Conservation (phyloP, 129 eudicot genomes). For the Sambucus nigra region DNA sequence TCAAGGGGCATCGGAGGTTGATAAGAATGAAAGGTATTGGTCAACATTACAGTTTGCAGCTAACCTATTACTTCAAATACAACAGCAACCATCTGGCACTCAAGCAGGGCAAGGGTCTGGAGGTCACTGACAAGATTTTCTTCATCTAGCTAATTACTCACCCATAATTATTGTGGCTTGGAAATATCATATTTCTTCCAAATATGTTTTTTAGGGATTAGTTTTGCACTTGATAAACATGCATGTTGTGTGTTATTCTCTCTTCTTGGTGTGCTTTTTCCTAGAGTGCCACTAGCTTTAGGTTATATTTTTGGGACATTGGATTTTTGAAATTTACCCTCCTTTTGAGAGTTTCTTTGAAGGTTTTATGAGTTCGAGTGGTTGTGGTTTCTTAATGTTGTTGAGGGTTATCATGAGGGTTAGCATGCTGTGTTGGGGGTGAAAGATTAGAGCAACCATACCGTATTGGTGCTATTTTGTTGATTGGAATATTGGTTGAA, state of each 20-base stretch:
- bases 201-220: constrained; percentile 4
- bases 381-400: not conserved
- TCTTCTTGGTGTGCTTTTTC: constrained; percentile 10
- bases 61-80: constrained; percentile 64
- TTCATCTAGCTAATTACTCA: constrained; percentile 42
- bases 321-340: not conserved
- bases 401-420: no score
- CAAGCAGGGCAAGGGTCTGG: constrained; percentile 62
- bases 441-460: no score
- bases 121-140: constrained; percentile 30
- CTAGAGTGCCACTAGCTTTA: constrained; percentile 2
- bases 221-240: constrained; percentile 9
- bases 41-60: constrained; percentile 87
- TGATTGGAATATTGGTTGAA: no score
- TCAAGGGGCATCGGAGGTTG: constrained; percentile 44
- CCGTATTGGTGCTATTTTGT: no score
- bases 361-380: not conserved
- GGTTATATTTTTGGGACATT: not conserved
- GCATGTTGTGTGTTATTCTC: not conserved
- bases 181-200: constrained; percentile 1
- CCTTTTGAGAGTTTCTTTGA: not conserved
- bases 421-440: no score
- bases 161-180: constrained; percentile 7
- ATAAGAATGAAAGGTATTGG: constrained; percentile 78
- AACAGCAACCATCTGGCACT: constrained; percentile 55